phyloP scores from a whole-genome alignment of 805 yeast genomes.

The Priceomyces melissophilus region DNA sequence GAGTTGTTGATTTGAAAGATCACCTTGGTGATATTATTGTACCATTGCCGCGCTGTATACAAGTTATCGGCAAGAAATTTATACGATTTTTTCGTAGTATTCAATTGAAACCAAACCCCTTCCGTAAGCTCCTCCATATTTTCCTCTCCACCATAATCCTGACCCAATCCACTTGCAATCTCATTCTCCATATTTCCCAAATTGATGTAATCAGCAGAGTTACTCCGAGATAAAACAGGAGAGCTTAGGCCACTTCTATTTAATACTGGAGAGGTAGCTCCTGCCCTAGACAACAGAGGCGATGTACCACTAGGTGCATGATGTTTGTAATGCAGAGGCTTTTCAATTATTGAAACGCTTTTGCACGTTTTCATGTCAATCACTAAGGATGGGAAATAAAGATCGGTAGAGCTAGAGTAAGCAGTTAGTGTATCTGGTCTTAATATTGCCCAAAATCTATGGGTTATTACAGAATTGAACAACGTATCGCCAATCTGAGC shows the following conservation, averaged over 20 bases:
- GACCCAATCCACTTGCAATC: slow-evolving; percentile 13
- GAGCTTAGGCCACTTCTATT: not conserved
- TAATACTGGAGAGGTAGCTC: not conserved
- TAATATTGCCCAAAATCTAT: slow-evolving; percentile 78
- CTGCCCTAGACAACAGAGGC: not conserved
- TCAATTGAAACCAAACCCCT: slow-evolving; percentile 54
- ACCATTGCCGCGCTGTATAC: slow-evolving; percentile 79
- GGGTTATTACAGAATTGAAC: slow-evolving; percentile 31
- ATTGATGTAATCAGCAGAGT: slow-evolving; percentile 9
- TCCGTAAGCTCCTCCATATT: slow-evolving; percentile 22
- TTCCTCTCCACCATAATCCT: slow-evolving; percentile 17
- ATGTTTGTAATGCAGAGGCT: slow-evolving; percentile 5
- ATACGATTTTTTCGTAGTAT: slow-evolving; percentile 56
- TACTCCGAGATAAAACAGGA: slow-evolving; percentile 6
- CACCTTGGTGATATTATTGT: slow-evolving; percentile 65
- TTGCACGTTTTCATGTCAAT: slow-evolving; percentile 67
- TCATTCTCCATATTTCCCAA: slow-evolving; percentile 23
- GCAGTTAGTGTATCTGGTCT: slow-evolving; percentile 65
- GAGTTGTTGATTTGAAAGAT: slow-evolving; percentile 62
- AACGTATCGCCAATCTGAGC: slow-evolving; percentile 37
- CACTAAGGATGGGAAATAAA: slow-evolving; percentile 78
- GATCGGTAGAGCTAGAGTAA: slow-evolving; percentile 67
- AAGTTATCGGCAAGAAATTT: slow-evolving; percentile 71
- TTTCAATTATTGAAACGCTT: slow-evolving; percentile 50
- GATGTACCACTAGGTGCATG: slow-evolving; percentile 7